Evolutionary conservation across 2,329 filamentous ascomycete genomes (phyloP).

Genomic region (Nigrospora sphaerica): DNA sequence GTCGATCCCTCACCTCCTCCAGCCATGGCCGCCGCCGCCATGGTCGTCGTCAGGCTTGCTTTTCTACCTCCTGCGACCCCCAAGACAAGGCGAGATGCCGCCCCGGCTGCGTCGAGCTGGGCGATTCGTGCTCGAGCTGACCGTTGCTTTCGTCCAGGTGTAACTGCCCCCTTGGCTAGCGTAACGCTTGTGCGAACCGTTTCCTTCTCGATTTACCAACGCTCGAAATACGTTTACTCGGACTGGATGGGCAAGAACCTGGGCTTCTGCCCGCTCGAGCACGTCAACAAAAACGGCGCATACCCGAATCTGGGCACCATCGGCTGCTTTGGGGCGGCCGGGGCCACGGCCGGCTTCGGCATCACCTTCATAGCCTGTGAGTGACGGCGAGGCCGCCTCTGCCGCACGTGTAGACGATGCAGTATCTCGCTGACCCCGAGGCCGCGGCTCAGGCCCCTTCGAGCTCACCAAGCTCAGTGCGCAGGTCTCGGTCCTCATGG

Average conservation of each 20-base stretch:
- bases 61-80: too few species aligned
- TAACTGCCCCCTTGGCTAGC: slow-evolving; percentile 72
- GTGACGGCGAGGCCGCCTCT: slow-evolving; percentile 12
- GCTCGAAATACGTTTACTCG: slow-evolving; percentile 66
- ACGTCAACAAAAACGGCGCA: slow-evolving; percentile 63
- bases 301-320: slow-evolving; percentile 69
- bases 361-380: slow-evolving; percentile 75
- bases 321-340: slow-evolving; percentile 69
- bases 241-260: slow-evolving; percentile 62
- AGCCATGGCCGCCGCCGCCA: too few species aligned
- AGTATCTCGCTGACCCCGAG: not conserved
- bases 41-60: not conserved
- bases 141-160: slow-evolving; percentile 40
- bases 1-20: too few species aligned
- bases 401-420: too few species aligned
- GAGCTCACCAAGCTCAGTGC: slow-evolving; percentile 86
- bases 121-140: too few species aligned
- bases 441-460: slow-evolving; percentile 56
- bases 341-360: slow-evolving; percentile 70
- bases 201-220: slow-evolving; percentile 75
- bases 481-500: slow-evolving; percentile 75
- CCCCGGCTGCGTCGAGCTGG: too few species aligned
- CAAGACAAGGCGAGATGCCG: too few species aligned
- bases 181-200: slow-evolving; percentile 72
- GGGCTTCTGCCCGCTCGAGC: slow-evolving; percentile 62